These are phyloP conservation scores for Zygosaccharomyces sapae DNA, from an alignment of 1,139 yeast species.

Conservation along the genomic window DNA sequence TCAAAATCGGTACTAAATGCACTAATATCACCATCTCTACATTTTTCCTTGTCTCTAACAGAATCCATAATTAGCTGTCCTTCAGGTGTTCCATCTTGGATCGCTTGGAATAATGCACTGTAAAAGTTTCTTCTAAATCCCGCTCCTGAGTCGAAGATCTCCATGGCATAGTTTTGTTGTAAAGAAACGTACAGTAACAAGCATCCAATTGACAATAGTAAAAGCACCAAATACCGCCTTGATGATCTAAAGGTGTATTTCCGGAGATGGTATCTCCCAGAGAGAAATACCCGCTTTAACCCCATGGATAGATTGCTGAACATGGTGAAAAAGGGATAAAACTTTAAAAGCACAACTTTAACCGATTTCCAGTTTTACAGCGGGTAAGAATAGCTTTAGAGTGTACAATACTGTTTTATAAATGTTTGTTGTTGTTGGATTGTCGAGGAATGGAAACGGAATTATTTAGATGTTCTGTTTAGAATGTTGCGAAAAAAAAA, in stretches of 20 bases:
- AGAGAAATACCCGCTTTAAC: background rate
- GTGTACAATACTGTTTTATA: no score
- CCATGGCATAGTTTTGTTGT: background rate
- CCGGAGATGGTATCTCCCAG: conserved; percentile 1
- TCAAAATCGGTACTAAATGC: conserved; percentile 10
- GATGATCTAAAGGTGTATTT: conserved; percentile 1
- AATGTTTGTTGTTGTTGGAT: no score
- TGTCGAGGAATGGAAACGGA: no score
- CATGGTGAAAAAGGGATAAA: background rate
- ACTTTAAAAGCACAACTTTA: no score
- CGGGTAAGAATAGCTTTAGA: no score
- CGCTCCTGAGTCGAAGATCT: conserved; percentile 1
- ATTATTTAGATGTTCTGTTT: no score
- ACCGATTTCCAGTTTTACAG: no score
- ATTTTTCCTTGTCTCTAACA: conserved; percentile 7
- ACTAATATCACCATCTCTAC: conserved; percentile 15
- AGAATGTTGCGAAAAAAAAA: background rate
- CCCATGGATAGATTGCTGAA: background rate
- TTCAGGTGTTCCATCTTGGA: conserved; percentile 9
- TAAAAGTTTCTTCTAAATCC: conserved; percentile 8
- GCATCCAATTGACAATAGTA: background rate
- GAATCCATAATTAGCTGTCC: conserved; percentile 5
- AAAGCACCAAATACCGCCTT: conserved; percentile 1
- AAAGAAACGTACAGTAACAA: background rate
- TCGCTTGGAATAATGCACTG: conserved; percentile 9